These are phyloP conservation scores for Penicillium sp. DNA, from an alignment of 2,329 filamentous ascomycete genomes.

Conservation along the genomic window DNA sequence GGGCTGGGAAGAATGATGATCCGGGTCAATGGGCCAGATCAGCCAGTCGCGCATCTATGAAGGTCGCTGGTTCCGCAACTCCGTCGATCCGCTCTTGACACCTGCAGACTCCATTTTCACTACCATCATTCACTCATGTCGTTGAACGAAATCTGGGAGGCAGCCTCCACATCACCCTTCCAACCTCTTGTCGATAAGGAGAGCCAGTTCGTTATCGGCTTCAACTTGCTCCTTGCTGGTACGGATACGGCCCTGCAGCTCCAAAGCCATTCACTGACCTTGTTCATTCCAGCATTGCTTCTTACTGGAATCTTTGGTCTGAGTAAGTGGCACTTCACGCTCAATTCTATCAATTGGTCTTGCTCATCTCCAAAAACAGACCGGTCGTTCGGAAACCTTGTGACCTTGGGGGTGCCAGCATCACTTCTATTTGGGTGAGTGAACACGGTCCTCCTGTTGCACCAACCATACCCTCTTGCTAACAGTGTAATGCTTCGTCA, in stretches of 20 bases:
- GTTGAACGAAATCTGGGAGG: conserved; percentile 88
- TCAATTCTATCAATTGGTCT: conserved; percentile 1
- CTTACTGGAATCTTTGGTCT: conserved; percentile 78
- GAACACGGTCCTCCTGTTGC: conserved; percentile 21
- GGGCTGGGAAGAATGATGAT: conserved; percentile 10
- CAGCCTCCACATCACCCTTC: conserved; percentile 83
- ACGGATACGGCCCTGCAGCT: conserved; percentile 21
- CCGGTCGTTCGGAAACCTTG: conserved; percentile 73
- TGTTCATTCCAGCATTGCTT: conserved; percentile 52
- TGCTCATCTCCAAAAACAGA: conserved; percentile 53
- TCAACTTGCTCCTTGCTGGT: conserved; percentile 69
- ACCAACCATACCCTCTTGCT: neutral
- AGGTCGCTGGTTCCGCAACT: neutral
- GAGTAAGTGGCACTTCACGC: conserved; percentile 62
- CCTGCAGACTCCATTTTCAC: conserved; percentile 2
- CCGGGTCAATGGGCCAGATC: conserved; percentile 24
- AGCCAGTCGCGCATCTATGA: conserved; percentile 9
- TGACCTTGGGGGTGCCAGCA: conserved; percentile 77
- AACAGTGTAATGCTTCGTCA: conserved; percentile 37
- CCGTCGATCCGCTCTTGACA: conserved; percentile 3
- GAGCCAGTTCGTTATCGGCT: conserved; percentile 78
- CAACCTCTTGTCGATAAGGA: conserved; percentile 75
- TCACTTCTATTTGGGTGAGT: conserved; percentile 85
- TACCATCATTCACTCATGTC: conserved; percentile 50
- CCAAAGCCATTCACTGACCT: conserved; percentile 15